Evolutionary conservation across 805 yeast genomes (phyloP), one percentile per base, ranked within the genome.

Genomic region (Starmerella floricola): DNA sequence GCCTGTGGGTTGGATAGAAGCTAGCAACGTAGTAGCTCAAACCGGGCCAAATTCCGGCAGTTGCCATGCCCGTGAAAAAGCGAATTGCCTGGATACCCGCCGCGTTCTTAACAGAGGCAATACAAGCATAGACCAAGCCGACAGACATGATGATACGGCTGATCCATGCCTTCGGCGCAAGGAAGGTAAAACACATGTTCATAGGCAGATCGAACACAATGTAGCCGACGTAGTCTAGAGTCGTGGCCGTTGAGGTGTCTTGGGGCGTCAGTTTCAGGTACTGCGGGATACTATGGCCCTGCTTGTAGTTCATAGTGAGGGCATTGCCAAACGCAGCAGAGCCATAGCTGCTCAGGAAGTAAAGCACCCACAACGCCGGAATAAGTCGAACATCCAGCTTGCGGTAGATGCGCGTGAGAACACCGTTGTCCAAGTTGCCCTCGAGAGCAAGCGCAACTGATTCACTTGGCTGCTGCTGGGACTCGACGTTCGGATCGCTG

Each of bases 21-120:
- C 83, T 63, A 0, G 87, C 74, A 33, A 84, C 68, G 55, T 84
- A 84, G 61, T 83, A 84, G 18, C 85, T 74, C 79, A 84, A 68
- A 8, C 93, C 94, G 1, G 94, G 94, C 94, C 94, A 83, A 3
- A 83, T 75, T 32, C 94, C 94, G 10, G 94, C 91, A 40, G 83
- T 83, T 44, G 78, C 79, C 42, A 79, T 51, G 36, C 94, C 94
- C 23, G 79, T 71, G 44, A 84, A 67, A 45, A 83, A 74, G 49
- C 93, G 68, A 33, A 76, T 60, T 2, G 86, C 93, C 44, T 76
- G 74, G 24, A 84, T 63, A 4, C 88, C 88, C 8, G 68, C 55
- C 3, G 71, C 62, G 40, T 66, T 69, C n/a, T 56, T 46, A 44
- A 82, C 63, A 1, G 81, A 78, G 5, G 77, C 66, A 56, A 79